These are phyloP conservation scores for Exophiala viscosa DNA, from an alignment of 2,329 filamentous ascomycete genomes.

Conservation along the genomic window DNA sequence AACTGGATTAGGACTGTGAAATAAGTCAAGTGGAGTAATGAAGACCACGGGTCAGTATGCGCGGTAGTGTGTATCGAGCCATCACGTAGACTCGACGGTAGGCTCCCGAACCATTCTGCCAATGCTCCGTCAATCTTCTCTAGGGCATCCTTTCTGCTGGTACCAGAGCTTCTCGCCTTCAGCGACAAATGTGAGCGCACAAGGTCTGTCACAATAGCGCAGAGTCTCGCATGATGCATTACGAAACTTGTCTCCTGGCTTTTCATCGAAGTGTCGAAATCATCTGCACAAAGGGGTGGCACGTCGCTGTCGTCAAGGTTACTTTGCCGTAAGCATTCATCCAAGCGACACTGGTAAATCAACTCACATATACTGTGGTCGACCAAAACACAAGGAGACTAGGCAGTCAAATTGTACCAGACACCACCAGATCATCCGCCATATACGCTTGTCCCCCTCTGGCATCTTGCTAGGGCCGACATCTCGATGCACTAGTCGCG, in stretches of 20 bases:
- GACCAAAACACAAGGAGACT: not conserved
- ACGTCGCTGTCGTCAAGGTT: not conserved
- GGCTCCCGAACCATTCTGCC: not conserved
- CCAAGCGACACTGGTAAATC: too few relatives aligned
- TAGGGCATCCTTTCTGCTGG: not conserved
- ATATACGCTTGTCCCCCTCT: slow-evolving; percentile 41
- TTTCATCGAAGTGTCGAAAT: not conserved
- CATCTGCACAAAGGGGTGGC: not conserved
- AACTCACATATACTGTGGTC: not conserved
- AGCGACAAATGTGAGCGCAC: not conserved
- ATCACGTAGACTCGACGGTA: not conserved
- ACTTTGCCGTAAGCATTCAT: too few relatives aligned
- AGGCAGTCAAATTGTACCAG: slow-evolving; percentile 33
- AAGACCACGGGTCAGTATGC: not conserved
- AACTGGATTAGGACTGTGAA: not conserved
- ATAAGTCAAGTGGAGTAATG: not conserved
- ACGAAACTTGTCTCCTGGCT: not conserved
- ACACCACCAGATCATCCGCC: slow-evolving; percentile 43
- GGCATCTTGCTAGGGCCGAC: slow-evolving; percentile 41
- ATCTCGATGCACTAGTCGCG: slow-evolving; percentile 22
- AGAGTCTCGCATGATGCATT: not conserved
- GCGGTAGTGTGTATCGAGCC: not conserved
- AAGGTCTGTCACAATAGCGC: not conserved
- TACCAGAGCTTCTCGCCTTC: not conserved
- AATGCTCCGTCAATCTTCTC: not conserved